phyloP scores from a whole-genome alignment of 2,329 filamentous ascomycete genomes.

The Fusarium acutatum region DNA sequence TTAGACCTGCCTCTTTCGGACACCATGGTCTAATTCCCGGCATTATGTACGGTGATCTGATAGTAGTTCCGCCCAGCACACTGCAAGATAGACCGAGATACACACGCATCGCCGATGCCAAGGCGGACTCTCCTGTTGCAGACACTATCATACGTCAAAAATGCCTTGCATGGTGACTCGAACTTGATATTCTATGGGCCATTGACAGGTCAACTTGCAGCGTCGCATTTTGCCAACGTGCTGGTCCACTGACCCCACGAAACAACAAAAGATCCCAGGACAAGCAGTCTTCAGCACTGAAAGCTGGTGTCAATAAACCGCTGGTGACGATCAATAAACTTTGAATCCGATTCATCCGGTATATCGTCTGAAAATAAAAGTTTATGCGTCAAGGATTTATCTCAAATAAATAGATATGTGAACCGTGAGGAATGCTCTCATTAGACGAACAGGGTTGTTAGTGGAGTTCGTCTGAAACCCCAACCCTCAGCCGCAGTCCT shows the following conservation, averaged over 20 bases:
- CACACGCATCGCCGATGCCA: background rate
- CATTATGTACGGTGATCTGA: background rate
- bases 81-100: background rate
- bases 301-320: background rate
- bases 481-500: background rate
- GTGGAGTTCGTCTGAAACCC: background rate
- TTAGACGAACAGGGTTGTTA: background rate
- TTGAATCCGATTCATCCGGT: background rate
- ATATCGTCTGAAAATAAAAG: background rate
- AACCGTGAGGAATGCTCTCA: background rate
- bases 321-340: fast-evolving
- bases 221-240: background rate
- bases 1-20: background rate
- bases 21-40: background rate
- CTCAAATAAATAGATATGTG: background rate
- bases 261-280: background rate
- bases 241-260: background rate
- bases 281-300: background rate
- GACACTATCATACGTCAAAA: background rate
- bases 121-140: background rate
- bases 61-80: background rate
- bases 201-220: background rate
- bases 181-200: background rate
- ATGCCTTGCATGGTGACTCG: background rate
- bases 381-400: background rate